Evolutionary conservation across 1,284 basidiomycete species (phyloP).

Genomic region (Heterobasidion annosum): DNA sequence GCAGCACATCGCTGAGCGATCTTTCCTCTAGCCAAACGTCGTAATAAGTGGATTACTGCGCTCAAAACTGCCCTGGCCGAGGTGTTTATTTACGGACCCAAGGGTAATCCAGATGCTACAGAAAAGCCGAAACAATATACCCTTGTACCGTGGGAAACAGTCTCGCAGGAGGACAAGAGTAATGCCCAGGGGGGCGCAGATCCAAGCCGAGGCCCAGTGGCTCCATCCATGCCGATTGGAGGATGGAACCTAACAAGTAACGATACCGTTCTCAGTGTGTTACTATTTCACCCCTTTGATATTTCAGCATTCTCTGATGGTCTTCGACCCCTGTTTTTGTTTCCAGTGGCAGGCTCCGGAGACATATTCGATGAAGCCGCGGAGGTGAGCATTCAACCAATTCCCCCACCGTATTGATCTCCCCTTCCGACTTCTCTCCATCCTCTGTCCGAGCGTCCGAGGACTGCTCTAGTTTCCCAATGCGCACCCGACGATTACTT

Average conservation of each 20-base stretch:
- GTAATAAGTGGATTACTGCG: slow-evolving; percentile 90
- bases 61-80: slow-evolving; percentile 70
- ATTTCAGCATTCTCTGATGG: slow-evolving; percentile 13
- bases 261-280: slow-evolving; percentile 38
- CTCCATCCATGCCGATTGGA: slow-evolving; percentile 18
- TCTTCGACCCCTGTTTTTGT: not conserved
- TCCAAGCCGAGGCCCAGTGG: slow-evolving; percentile 3
- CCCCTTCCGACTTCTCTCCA: not conserved
- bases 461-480: not conserved
- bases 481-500: not conserved
- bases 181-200: slow-evolving; percentile 3
- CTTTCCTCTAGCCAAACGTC: slow-evolving; percentile 46
- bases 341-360: slow-evolving; percentile 35
- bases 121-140: slow-evolving; percentile 54
- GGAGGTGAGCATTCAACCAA: slow-evolving; percentile 24
- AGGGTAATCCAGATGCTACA: slow-evolving; percentile 52
- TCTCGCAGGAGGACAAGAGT: slow-evolving; percentile 33
- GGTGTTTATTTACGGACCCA: slow-evolving; percentile 69
- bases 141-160: slow-evolving; percentile 62
- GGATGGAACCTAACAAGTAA: slow-evolving; percentile 46
- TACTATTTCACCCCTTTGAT: not conserved
- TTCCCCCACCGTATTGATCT: not conserved
- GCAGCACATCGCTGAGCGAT: not conserved
- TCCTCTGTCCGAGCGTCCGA: not conserved
- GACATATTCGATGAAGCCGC: slow-evolving; percentile 46